These are phyloP conservation scores for Rhodotorula sp. DNA, from an alignment of 1,284 basidiomycete genomes.

Conservation along the genomic window DNA sequence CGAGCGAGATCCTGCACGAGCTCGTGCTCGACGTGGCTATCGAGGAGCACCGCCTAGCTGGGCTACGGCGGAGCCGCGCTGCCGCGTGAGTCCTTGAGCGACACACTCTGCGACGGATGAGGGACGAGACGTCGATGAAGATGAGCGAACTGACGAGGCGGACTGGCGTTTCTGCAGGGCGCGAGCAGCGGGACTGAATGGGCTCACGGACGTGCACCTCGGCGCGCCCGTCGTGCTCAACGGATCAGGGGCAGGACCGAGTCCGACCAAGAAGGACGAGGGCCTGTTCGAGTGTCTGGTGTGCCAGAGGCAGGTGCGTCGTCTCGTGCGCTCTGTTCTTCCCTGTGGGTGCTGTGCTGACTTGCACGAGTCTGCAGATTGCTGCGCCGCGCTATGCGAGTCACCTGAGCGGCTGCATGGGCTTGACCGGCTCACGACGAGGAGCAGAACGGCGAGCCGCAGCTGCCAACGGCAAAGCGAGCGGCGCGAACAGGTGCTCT, in stretches of 20 bases:
- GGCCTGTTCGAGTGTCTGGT: conserved; percentile 31
- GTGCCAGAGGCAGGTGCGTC: conserved; percentile 21
- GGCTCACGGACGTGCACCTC: not conserved
- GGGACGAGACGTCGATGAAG: not conserved
- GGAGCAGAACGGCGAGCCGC: not conserved
- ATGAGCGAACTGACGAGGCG: not conserved
- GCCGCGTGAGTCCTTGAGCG: not conserved
- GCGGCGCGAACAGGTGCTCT: not conserved
- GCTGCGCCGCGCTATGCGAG: conserved; percentile 34
- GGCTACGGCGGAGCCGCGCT: conserved; percentile 5
- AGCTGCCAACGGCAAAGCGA: not conserved
- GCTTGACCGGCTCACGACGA: conserved; percentile 8
- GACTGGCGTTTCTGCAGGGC: not conserved
- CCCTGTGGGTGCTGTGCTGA: no score
- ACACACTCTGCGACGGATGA: not conserved
- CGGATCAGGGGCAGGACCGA: conserved; percentile 4
- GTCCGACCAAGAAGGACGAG: conserved; percentile 35
- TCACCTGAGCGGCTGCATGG: conserved; percentile 34
- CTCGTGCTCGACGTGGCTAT: conserved; percentile 33
- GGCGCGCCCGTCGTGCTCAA: not conserved
- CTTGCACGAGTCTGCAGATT: conserved; percentile 12
- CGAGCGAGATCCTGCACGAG: conserved; percentile 23
- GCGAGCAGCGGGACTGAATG: not conserved
- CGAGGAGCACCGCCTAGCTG: conserved; percentile 29
- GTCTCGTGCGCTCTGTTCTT: not conserved